phyloP scores from a whole-genome alignment of 2,329 filamentous ascomycete species.

The Nothophaeocryptopus gaeumannii region DNA sequence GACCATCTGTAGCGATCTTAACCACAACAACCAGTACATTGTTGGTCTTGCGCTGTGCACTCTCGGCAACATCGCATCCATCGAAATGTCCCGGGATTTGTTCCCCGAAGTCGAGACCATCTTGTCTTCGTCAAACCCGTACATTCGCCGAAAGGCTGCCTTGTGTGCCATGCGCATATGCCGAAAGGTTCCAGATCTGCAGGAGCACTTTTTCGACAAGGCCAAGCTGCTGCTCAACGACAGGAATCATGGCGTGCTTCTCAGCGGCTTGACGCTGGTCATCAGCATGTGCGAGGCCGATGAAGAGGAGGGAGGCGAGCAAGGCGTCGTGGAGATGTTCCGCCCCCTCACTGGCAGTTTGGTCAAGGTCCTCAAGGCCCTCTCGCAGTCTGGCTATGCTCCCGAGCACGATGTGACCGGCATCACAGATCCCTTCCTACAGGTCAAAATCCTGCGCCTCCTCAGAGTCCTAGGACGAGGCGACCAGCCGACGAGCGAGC shows the following conservation, averaged over 20 bases:
- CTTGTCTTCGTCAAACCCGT: conserved; percentile 91
- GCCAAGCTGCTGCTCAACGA: conserved; percentile 83
- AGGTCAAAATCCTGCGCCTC: conserved; percentile 90
- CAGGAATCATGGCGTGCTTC: conserved; percentile 89
- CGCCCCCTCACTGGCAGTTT: conserved; percentile 78
- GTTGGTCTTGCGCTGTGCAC: conserved; percentile 95
- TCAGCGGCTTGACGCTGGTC: conserved; percentile 88
- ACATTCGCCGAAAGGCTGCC: conserved; percentile 93
- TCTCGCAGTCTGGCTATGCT: conserved; percentile 93
- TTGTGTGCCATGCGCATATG: conserved; percentile 99
- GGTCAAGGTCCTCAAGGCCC: conserved; percentile 84
- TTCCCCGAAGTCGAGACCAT: conserved; percentile 94
- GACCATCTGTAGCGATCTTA: conserved; percentile 67
- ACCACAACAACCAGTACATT: conserved; percentile 97
- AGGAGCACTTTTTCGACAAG: conserved; percentile 96
- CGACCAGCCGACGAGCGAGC: conserved; percentile 83
- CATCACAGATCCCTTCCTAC: conserved; percentile 90
- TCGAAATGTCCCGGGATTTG: conserved; percentile 97
- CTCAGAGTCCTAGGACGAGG: conserved; percentile 83
- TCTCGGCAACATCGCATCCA: conserved; percentile 92
- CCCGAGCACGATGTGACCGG: conserved; percentile 98
- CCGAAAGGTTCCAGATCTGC: conserved; percentile 92
- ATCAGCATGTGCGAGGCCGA: conserved; percentile 93
- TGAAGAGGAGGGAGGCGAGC: conserved; percentile 85
- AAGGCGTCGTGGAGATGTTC: conserved; percentile 87